These are phyloP conservation scores for Amphicarpaea edgeworthii DNA, from an alignment of 306 rosid species.

Conservation along the genomic window DNA sequence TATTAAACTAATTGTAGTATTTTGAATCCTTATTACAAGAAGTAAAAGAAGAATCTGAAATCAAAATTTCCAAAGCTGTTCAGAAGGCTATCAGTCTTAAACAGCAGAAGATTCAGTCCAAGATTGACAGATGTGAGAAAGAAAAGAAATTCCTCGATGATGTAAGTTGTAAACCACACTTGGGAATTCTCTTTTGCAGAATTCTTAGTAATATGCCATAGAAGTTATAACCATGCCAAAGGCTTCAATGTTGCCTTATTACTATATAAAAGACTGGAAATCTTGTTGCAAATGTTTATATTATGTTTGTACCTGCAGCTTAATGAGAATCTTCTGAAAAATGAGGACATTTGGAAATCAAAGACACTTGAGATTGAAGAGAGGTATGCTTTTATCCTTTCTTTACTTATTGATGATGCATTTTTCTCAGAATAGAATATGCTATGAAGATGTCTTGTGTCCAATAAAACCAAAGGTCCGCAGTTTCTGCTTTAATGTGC, in stretches of 20 bases:
- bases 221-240: conserved; percentile 35
- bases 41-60: conserved; percentile 83
- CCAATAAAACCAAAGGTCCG: conserved; percentile 31
- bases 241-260: conserved; percentile 9
- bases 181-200: conserved; percentile 17
- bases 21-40: conserved; percentile 91
- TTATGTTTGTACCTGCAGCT: conserved; percentile 67
- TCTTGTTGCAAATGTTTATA: conserved; percentile 23
- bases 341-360: conserved; percentile 80
- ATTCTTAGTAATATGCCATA: conserved; percentile 1
- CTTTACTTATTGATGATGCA: conserved; percentile 4
- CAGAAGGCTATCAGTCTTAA: conserved; percentile 75
- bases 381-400: conserved; percentile 57
- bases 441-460: conserved; percentile 1
- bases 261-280: conserved; percentile 14
- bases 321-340: conserved; percentile 85
- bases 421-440: not conserved
- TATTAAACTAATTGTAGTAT: conserved; percentile 62
- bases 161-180: conserved; percentile 54
- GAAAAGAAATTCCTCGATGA: conserved; percentile 88
- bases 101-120: conserved; percentile 80
- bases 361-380: conserved; percentile 76
- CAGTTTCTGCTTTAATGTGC: conserved; percentile 23
- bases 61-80: conserved; percentile 69
- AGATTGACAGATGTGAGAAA: conserved; percentile 75